These are phyloP conservation scores for Irpex rosettiformis DNA, from an alignment of 1,284 basidiomycete species.

Conservation along the genomic window DNA sequence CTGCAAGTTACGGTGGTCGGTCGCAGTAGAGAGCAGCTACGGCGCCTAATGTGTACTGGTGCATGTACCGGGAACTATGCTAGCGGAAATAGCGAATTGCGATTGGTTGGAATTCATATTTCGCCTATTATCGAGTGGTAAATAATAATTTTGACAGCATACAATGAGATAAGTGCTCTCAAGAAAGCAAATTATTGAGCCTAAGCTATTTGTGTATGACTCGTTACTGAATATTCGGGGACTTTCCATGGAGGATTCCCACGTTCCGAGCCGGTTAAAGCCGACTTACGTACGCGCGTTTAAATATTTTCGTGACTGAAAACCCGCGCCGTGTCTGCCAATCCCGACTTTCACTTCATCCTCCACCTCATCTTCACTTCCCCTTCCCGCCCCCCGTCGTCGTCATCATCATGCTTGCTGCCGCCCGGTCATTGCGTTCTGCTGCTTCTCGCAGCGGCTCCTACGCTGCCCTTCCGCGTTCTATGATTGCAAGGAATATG, in stretches of 20 bases:
- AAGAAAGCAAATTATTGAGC: too few species aligned
- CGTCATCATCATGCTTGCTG: conserved; percentile 43
- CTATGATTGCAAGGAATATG: conserved; percentile 76
- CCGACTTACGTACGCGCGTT: conserved; percentile 16
- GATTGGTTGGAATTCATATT: too few species aligned
- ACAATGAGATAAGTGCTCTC: too few species aligned
- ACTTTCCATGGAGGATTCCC: conserved; percentile 7
- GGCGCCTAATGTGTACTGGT: not conserved
- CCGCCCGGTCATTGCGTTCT: conserved; percentile 57
- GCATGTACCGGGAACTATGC: not conserved
- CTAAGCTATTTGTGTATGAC: not conserved
- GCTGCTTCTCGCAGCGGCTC: conserved; percentile 57
- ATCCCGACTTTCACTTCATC: conserved; percentile 24
- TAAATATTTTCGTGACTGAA: conserved; percentile 16
- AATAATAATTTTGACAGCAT: too few species aligned
- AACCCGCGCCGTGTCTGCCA: conserved; percentile 13
- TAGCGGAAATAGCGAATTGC: too few species aligned
- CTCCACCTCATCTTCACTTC: conserved; percentile 41
- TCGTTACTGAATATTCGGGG: conserved; percentile 12
- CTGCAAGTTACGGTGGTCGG: not conserved
- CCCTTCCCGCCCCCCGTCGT: not conserved
- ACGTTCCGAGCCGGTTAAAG: conserved; percentile 12
- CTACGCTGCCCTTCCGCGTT: conserved; percentile 66
- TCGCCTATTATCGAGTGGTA: too few species aligned
- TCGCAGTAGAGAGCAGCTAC: not conserved